Evolutionary conservation across 2,329 filamentous ascomycete species (phyloP), one percentile per base, ranked within the genome.

Genomic region (Botrytis sinoallii): DNA sequence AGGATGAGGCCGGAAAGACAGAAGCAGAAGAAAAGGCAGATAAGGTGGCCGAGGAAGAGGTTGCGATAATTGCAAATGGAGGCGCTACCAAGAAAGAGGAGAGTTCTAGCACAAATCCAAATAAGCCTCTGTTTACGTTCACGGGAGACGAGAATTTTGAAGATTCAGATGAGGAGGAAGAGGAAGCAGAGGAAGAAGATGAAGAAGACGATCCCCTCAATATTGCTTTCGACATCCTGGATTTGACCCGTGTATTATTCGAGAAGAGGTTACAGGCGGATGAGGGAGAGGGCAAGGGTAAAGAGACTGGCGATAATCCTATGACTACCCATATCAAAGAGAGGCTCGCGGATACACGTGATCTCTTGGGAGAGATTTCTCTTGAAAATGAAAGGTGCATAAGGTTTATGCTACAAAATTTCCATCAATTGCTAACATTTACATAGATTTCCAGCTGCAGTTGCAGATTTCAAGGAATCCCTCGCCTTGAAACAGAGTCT

Each of bases 281-380:
- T 75, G 83, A 83, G 73, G 79, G 79, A 46, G 80, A 81, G 42
- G 84, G 82, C 63, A 86, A 86, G 74, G 85, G 84, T 69, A 89
- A 88, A 78, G 83, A 83, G 10, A 75, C 74, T 35, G 82, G 77
- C 38, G 78, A 82, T 73, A 81, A 81, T 7, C 79, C 83, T 59
- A 82, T 85, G 76, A 79, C 83, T 32, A 85, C 87, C 76, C 89
- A 92, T 75, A 86, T 95, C 80, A 95, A 94, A 83, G 93, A 97
- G 83, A 90, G 94, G 73, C 9, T 80, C 82, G 68, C 94, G 75
- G 96, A 99, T 81, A 97, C 94, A 14, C 94, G 98, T 82, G 95
- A 98, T 81, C 88, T 97, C 73, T 92, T 98, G 75, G 93, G 95
- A 16, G 96, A 99, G 83, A 98, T 99, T 75, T 97, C 93, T n/a